Evolutionary conservation across 495 filamentous ascomycete genomes (phyloP).

Genomic region (Wilcoxina mikolae): DNA sequence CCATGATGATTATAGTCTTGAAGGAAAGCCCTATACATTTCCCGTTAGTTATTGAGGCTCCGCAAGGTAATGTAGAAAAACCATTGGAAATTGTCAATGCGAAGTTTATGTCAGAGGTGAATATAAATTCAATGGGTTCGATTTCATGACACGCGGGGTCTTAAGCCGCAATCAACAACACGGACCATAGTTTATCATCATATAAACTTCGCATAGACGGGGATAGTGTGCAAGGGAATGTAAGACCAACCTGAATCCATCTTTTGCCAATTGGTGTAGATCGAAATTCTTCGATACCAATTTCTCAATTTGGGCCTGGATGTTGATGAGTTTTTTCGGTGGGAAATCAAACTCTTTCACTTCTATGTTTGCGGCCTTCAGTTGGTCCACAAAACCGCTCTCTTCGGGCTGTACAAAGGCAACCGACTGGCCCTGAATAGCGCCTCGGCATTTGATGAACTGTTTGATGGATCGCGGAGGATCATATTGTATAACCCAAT

Average conservation of each 20-base stretch:
- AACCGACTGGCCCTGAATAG: conserved; percentile 12
- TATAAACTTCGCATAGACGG: not conserved
- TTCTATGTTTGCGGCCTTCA: conserved; percentile 13
- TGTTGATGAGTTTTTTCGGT: conserved; percentile 16
- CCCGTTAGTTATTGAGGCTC: conserved; percentile 2
- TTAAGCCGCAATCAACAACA: conserved; percentile 44
- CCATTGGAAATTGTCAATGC: not conserved
- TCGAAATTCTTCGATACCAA: conserved; percentile 22
- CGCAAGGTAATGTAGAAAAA: not conserved
- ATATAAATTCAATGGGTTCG: conserved; percentile 30
- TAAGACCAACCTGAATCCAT: conserved; percentile 27
- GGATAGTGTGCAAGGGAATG: not conserved
- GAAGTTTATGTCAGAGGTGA: conserved; percentile 11
- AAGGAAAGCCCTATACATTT: conserved; percentile 20
- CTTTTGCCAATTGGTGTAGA: conserved; percentile 19
- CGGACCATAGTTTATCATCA: conserved; percentile 37
- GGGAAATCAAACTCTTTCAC: conserved; percentile 27
- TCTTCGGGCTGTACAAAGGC: conserved; percentile 21
- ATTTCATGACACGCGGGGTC: conserved; percentile 38
- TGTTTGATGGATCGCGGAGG: conserved; percentile 11
- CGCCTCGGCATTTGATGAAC: not conserved
- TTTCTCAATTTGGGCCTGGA: conserved; percentile 21
- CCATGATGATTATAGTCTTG: conserved; percentile 24
- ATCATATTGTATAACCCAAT: conserved; percentile 27
- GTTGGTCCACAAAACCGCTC: conserved; percentile 11